Conservation (phyloP, 1,284 basidiomycete species). For the Rhodotorula sp. region DNA sequence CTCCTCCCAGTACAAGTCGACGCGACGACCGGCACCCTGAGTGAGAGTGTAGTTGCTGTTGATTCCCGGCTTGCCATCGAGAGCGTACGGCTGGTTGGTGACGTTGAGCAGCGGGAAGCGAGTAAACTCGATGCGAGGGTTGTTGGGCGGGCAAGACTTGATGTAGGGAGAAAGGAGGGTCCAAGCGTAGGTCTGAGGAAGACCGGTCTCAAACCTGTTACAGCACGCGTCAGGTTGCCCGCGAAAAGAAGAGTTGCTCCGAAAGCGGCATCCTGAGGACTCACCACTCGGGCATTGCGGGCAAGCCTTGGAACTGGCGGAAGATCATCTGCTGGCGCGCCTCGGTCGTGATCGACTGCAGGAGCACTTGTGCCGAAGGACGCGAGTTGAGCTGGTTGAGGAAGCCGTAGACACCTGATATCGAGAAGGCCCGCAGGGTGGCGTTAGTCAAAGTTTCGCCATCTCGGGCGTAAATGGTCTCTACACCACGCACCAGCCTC, state of each 20-base stretch:
- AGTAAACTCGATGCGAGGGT: constrained; percentile 19
- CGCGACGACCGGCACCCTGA: constrained; percentile 53
- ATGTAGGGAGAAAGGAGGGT: constrained; percentile 62
- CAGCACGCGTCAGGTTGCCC: too few relatives aligned
- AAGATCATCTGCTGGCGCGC: constrained; percentile 67
- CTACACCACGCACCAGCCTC: constrained; percentile 56
- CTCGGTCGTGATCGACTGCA: constrained; percentile 65
- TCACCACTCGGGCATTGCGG: constrained; percentile 10
- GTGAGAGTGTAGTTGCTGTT: constrained; percentile 57
- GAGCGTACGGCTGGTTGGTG: constrained; percentile 46
- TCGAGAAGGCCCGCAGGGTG: constrained; percentile 3
- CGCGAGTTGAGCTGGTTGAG: constrained; percentile 63
- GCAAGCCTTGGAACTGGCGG: constrained; percentile 57
- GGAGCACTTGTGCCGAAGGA: constrained; percentile 58
- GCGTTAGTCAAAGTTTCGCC: constrained; percentile 4
- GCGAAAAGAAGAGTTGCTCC: too few relatives aligned
- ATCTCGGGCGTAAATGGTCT: too few relatives aligned
- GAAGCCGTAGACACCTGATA: constrained; percentile 57
- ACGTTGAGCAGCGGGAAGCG: constrained; percentile 58
- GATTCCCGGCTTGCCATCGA: constrained; percentile 53
- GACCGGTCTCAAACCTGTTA: constrained; percentile 53
- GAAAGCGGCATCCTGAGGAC: background rate
- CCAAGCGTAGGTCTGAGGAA: constrained; percentile 63
- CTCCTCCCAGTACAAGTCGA: constrained; percentile 60
- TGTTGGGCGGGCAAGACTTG: constrained; percentile 56